Evolutionary conservation across 2,329 filamentous ascomycete genomes (phyloP).

Genomic region (Paracoccidioides brasiliensis): DNA sequence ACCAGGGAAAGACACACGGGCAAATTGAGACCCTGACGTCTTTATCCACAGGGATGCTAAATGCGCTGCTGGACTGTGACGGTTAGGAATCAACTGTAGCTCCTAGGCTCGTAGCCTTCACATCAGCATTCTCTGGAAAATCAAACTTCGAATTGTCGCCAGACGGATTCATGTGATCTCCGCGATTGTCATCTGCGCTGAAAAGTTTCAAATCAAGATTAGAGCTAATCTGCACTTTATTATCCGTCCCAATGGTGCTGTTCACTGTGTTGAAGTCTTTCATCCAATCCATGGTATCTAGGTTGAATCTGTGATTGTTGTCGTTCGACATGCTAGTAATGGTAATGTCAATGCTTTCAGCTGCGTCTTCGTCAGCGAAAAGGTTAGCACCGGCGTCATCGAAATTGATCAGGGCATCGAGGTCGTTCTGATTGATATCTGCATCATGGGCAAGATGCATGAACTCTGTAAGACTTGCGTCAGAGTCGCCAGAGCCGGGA

Average conservation of each 20-base stretch:
- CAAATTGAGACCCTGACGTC: neutral
- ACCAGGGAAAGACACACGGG: neutral
- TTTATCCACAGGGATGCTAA: neutral
- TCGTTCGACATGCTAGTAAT: constrained; percentile 3
- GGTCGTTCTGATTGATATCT: constrained; percentile 33
- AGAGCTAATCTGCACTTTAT: neutral
- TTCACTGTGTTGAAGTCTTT: constrained; percentile 3
- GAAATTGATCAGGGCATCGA: constrained; percentile 35
- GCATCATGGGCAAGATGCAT: constrained; percentile 34
- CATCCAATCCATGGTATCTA: constrained; percentile 12
- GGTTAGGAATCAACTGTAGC: neutral
- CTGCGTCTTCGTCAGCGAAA: constrained; percentile 20
- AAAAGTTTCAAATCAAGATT: neutral
- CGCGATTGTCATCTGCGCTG: neutral
- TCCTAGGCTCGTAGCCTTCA: neutral
- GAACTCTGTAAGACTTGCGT: constrained; percentile 28
- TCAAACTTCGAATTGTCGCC: neutral
- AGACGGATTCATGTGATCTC: neutral
- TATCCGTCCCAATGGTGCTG: neutral
- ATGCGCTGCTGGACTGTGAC: neutral
- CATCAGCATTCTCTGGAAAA: neutral
- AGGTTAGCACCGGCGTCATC: constrained; percentile 29
- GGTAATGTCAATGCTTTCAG: constrained; percentile 7
- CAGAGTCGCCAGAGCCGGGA: constrained; percentile 8
- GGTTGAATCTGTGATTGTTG: constrained; percentile 11